Percentiles rank a stretch among this genome's conserved stretches.
phyloP scores from a whole-genome alignment of 179 eudicot genomes.

The Beta macrorhiza region DNA sequence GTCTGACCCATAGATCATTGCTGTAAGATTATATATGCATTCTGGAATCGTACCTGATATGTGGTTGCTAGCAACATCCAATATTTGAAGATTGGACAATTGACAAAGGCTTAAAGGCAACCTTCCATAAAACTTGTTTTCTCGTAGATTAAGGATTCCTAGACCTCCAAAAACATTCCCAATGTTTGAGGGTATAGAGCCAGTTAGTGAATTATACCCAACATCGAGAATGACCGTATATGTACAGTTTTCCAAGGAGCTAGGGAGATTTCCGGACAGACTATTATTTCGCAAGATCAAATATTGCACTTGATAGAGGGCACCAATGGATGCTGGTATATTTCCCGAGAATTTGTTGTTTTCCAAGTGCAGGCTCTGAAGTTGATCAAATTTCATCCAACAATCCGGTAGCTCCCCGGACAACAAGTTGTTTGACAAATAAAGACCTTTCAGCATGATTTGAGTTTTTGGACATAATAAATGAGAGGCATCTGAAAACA shows the following conservation, averaged over 20 bases:
- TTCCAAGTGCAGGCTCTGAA: conserved; percentile 2
- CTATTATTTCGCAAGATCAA: conserved; percentile 34
- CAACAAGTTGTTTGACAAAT: conserved; percentile 19
- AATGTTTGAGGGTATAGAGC: conserved; percentile 31
- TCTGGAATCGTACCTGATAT: conserved; percentile 30
- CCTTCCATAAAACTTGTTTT: conserved; percentile 35
- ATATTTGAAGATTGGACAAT: conserved; percentile 14
- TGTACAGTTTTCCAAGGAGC: conserved; percentile 28
- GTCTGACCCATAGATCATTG: conserved; percentile 7
- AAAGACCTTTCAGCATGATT: neutral
- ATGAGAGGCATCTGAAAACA: conserved; percentile 24
- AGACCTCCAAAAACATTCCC: conserved; percentile 23
- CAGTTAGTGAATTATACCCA: conserved; percentile 32
- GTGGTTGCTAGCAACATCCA: conserved; percentile 30
- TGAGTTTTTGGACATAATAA: conserved; percentile 21
- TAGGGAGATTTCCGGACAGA: conserved; percentile 38
- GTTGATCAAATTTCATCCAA: conserved; percentile 9
- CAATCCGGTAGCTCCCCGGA: conserved; percentile 16
- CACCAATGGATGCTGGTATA: conserved; percentile 36
- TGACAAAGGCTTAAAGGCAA: conserved; percentile 28
- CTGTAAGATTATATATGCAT: conserved; percentile 24
- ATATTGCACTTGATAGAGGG: neutral
- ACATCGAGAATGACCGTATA: conserved; percentile 25
- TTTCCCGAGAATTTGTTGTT: conserved; percentile 16
- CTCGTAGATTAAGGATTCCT: conserved; percentile 23